Conservation (phyloP, 139 green algal species). For the Closterium sp. region DNA sequence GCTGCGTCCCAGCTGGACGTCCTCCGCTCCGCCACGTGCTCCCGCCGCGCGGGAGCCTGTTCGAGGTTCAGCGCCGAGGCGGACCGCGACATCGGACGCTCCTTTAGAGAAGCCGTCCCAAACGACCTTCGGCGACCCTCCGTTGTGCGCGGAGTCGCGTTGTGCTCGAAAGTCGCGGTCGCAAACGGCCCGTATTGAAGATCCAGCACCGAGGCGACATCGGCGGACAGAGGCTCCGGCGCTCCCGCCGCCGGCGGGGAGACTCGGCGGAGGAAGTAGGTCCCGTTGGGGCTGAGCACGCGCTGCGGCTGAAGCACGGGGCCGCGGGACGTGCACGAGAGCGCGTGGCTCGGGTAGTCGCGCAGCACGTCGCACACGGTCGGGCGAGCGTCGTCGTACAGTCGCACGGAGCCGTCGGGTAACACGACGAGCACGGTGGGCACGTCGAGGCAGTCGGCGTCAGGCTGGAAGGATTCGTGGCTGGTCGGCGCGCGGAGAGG, state of each 20-base stretch:
- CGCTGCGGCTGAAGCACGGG: background rate
- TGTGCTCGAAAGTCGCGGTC: background rate
- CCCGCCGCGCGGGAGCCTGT: background rate
- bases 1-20: background rate
- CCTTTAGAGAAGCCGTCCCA: background rate
- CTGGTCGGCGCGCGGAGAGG: background rate
- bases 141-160: background rate
- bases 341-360: slow-evolving; percentile 5
- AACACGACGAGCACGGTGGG: background rate
- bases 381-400: background rate
- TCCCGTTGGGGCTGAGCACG: background rate
- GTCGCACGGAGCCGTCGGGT: background rate
- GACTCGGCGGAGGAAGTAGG: background rate
- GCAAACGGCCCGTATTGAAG: background rate
- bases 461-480: background rate
- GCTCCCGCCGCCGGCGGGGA: too few species aligned
- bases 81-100: background rate
- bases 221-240: background rate
- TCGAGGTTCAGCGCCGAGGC: background rate
- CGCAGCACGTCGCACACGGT: background rate
- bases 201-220: background rate
- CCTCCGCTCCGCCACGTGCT: background rate
- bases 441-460: background rate
- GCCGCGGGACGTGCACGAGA: background rate
- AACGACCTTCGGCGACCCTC: background rate